A percentile compares a stretch with the other conserved stretches of the same genome.
phyloP scores from a whole-genome alignment of 140 eudicot species.

The Erigeron philadelphicus region DNA sequence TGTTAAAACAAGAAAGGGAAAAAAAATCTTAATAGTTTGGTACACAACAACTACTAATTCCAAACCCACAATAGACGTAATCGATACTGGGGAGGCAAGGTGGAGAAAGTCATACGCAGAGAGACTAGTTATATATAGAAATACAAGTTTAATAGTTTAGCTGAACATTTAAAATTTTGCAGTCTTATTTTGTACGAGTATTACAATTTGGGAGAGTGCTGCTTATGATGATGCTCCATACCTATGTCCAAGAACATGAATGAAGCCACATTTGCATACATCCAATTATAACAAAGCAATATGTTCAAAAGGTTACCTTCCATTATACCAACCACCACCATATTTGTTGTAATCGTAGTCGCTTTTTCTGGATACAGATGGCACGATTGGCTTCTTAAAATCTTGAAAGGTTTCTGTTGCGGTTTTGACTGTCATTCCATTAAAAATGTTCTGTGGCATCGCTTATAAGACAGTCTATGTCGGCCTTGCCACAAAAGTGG shows the following conservation, averaged over 20 bases:
- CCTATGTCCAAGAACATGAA: slow-evolving; percentile 25
- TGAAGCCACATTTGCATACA: slow-evolving; percentile 24
- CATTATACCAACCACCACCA: too few relatives aligned
- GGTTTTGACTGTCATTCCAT: slow-evolving; percentile 73
- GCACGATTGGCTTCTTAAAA: slow-evolving; percentile 60
- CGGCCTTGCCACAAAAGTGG: slow-evolving; percentile 74
- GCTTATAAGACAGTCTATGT: slow-evolving; percentile 75
- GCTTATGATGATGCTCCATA: not conserved
- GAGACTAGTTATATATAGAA: too few relatives aligned
- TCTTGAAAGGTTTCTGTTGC: slow-evolving; percentile 75
- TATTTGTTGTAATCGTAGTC: too few relatives aligned
- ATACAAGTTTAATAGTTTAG: too few relatives aligned
- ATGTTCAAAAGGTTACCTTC: not conserved
- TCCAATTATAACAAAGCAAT: slow-evolving; percentile 14
- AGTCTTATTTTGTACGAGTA: not conserved
- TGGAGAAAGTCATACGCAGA: too few relatives aligned
- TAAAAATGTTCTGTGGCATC: slow-evolving; percentile 80
- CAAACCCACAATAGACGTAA: too few relatives aligned
- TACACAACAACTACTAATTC: too few relatives aligned
- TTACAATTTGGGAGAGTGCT: not conserved
- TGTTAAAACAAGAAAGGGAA: slow-evolving; percentile 11
- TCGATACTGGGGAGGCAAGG: too few relatives aligned
- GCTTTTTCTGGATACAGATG: slow-evolving; percentile 46
- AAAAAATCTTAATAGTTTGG: not conserved
- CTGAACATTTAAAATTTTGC: too few relatives aligned